phyloP scores from a whole-genome alignment of 352 stramenopile species.

The Globisporangium solare region DNA sequence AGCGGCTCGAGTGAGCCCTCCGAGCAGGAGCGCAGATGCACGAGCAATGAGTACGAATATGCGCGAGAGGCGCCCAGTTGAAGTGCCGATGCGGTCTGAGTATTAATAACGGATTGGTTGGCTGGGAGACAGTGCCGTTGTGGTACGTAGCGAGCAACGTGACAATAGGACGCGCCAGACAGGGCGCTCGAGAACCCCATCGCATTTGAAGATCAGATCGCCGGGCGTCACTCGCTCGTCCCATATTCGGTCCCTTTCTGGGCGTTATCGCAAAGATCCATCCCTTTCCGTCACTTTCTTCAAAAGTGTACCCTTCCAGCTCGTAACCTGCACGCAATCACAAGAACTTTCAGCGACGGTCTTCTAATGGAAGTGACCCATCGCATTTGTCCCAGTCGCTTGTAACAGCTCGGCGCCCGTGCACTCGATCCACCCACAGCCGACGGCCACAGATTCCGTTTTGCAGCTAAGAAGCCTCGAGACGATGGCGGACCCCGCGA shows the following conservation, averaged over 20 bases:
- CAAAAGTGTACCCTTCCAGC: not conserved
- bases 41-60: not conserved
- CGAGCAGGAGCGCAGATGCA: no score
- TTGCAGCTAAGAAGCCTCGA: not conserved
- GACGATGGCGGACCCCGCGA: slow-evolving; percentile 11
- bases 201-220: no score
- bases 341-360: slow-evolving; percentile 4
- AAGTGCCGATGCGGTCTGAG: no score
- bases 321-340: not conserved
- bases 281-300: not conserved
- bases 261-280: not conserved
- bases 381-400: not conserved
- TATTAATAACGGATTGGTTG: no score
- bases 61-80: no score
- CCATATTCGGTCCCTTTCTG: no score
- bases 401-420: not conserved
- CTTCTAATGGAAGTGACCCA: slow-evolving; percentile 6
- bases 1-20: slow-evolving; percentile 30
- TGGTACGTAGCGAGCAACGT: no score
- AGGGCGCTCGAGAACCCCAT: no score
- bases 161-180: no score
- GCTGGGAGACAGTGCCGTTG: no score
- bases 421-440: not conserved
- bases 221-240: no score
- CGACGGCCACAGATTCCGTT: slow-evolving; percentile 2